A percentile compares a stretch with the other conserved stretches of the same genome.
Evolutionary conservation across 2,329 filamentous ascomycete genomes (phyloP).

Genomic region (Sporothrix protearum): DNA sequence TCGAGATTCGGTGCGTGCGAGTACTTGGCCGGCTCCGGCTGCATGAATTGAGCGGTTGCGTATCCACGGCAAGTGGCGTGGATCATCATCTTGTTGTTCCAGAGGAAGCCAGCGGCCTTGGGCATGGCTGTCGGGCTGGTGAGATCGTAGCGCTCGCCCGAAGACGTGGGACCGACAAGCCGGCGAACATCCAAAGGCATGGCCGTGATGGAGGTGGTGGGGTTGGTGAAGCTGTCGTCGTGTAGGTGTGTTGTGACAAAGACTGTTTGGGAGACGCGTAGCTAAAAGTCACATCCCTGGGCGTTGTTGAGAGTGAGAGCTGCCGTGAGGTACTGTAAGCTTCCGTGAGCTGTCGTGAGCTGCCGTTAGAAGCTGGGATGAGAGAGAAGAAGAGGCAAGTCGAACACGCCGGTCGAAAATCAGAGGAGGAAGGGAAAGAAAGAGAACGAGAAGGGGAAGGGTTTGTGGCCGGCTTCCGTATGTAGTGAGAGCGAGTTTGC

Average conservation of each 20-base stretch:
- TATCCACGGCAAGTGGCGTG: conserved; percentile 58
- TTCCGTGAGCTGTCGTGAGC: no score
- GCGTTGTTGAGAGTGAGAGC: neutral
- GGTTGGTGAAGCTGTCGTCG: neutral
- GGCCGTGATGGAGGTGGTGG: neutral
- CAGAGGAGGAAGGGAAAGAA: no score
- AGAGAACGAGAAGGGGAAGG: no score
- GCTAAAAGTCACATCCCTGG: conserved; percentile 4
- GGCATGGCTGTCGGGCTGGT: conserved; percentile 54
- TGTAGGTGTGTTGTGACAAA: neutral
- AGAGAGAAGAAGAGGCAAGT: neutral
- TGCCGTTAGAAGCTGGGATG: no score
- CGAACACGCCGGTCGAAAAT: no score
- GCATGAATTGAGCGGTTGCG: conserved; percentile 57
- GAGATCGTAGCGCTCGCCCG: conserved; percentile 55
- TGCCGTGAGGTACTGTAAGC: neutral
- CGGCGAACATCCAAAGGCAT: conserved; percentile 18
- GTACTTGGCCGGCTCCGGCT: conserved; percentile 58
- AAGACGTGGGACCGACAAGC: conserved; percentile 41
- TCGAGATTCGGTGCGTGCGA: conserved; percentile 57
- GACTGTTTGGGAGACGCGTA: neutral
- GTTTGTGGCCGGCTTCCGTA: no score
- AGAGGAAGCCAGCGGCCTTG: conserved; percentile 54
- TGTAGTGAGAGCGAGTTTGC: no score
- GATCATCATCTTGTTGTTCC: conserved; percentile 61